Base-by-base conservation (phyloP, 306 rosid species). In the Oemleria cerasiformis region DNA sequence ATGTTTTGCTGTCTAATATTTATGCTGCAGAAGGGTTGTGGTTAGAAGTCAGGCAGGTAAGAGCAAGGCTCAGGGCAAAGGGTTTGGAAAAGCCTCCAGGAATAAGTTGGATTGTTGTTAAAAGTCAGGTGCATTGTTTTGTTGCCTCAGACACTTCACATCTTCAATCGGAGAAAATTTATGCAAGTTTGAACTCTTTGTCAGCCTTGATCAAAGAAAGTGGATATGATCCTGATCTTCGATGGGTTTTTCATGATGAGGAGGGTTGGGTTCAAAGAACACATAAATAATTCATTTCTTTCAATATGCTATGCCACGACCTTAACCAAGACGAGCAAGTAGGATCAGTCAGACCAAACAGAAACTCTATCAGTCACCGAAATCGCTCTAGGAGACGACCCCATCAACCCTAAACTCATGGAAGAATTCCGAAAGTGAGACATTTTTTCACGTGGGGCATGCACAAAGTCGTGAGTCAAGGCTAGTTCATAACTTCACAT, bases 31-130 rank as follows among this genome's bases (percentile, higher is more conserved):
- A 77, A 34, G 86, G 82, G 48, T 71, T 67, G 15, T 81, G 84
- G 88, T 54, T 13, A 38, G 82, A 81, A 58, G 86, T 79, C 38
- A 70, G 71, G 41, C 21, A 65, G 16, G 56, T 77, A 62, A 81
- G 88, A 65, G 57, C 72, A 39, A 60, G 61, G 84, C 80, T 85
- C 19, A 76, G 73, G 61, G 80, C 78, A 48, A 81, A 48, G 61
- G 84, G 83, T 20, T 63, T 81, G 38, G 73, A 71, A 48, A 81
- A 85, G 76, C 19, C 82, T 55, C 84, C 82, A 0, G 82, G 82
- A 70, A 63, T 45, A 60, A 84, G 88, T 65, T 84, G 86, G 88
- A 84, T 81, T 67, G 73, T 73, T 63, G 78, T 79, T 60, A 71
- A 76, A 55, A 70, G 65, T 63, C 78, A 73, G 53, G 77, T 76